Evolutionary conservation across 176 grass and related monocot species (phyloP).

Genomic region (Sorghum bicolor): DNA sequence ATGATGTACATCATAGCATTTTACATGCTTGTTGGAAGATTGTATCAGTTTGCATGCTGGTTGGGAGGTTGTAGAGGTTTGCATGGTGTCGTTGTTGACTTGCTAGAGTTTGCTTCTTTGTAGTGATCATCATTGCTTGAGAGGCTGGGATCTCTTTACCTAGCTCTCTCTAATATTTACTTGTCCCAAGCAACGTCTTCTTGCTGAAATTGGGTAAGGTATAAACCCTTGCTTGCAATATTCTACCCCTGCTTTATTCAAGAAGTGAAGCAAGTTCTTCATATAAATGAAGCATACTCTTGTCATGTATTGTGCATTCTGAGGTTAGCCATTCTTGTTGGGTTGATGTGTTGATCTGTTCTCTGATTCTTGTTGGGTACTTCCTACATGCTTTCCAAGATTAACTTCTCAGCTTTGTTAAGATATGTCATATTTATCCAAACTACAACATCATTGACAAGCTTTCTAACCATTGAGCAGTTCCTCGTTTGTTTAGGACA

Average conservation of each 20-base stretch:
- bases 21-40: background rate
- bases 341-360: too few relatives aligned
- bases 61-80: background rate
- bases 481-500: conserved; percentile 56
- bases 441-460: conserved; percentile 3
- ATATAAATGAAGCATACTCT: conserved; percentile 43
- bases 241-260: conserved; percentile 27
- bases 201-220: conserved; percentile 48
- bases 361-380: conserved; percentile 41
- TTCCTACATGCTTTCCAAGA: conserved; percentile 26
- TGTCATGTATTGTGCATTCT: conserved; percentile 28
- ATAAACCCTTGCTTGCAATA: conserved; percentile 33
- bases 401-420: conserved; percentile 6
- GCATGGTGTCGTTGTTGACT: background rate
- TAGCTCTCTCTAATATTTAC: conserved; percentile 20
- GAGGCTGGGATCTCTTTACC: conserved; percentile 32
- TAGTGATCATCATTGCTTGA: conserved; percentile 10
- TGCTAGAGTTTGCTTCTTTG: conserved; percentile 38
- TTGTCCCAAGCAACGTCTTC: conserved; percentile 38
- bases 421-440: conserved; percentile 1
- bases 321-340: conserved; percentile 41
- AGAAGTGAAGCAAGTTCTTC: conserved; percentile 26
- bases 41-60: background rate
- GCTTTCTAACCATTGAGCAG: conserved; percentile 54
- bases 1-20: background rate